phyloP scores from a whole-genome alignment of 371 early-diverging fungal species.

The Syncephalastrum sp. region DNA sequence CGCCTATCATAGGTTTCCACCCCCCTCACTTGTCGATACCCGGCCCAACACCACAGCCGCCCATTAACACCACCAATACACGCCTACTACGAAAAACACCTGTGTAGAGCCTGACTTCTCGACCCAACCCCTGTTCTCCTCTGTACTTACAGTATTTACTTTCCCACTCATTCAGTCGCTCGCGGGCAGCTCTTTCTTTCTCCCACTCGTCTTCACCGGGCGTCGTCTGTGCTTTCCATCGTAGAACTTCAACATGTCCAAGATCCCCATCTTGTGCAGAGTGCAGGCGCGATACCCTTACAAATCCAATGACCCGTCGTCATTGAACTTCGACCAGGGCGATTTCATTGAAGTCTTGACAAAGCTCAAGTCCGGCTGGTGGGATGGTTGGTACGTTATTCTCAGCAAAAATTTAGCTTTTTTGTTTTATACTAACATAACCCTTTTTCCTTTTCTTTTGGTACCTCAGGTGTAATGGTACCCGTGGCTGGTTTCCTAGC shows the following conservation, averaged over 20 bases:
- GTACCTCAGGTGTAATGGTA: conserved; percentile 47
- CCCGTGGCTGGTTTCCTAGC: conserved; percentile 88
- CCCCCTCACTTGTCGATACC: no score
- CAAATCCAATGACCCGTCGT: conserved; percentile 68
- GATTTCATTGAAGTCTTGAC: conserved; percentile 82
- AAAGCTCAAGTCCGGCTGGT: conserved; percentile 89
- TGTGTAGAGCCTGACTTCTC: no score
- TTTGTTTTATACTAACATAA: not conserved
- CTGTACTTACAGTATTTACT: no score
- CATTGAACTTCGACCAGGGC: conserved; percentile 67
- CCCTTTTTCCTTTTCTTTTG: not conserved
- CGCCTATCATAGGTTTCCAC: no score
- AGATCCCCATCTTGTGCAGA: conserved; percentile 31
- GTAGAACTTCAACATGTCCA: conserved; percentile 13
- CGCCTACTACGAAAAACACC: no score
- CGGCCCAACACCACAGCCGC: no score
- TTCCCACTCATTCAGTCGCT: no score
- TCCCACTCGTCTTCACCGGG: no score
- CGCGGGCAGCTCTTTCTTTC: no score
- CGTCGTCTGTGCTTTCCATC: no score
- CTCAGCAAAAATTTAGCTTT: not conserved
- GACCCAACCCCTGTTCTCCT: no score
- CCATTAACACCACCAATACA: no score
- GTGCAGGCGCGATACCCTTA: conserved; percentile 80
- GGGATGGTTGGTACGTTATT: conserved; percentile 70